Evolutionary conservation across 1,139 yeast species (phyloP).

Genomic region (Blastobotrys persicus): DNA sequence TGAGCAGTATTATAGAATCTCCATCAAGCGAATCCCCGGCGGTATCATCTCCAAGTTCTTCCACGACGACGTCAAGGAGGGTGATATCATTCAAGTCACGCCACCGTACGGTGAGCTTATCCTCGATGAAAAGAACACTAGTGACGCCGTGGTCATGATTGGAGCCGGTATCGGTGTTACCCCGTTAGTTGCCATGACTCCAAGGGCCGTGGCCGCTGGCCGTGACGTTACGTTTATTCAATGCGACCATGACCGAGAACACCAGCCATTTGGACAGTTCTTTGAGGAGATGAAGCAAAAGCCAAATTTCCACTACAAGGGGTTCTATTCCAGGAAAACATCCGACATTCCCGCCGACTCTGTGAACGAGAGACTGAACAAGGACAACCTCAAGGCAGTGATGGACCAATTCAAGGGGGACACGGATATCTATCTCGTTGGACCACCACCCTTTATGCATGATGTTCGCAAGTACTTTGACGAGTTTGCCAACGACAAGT

Average conservation of each 20-base stretch:
- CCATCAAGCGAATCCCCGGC: constrained; percentile 48
- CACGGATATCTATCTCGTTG: constrained; percentile 25
- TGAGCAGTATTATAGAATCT: constrained; percentile 47
- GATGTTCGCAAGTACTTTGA: constrained; percentile 14
- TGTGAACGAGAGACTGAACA: constrained; percentile 18
- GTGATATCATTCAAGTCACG: constrained; percentile 50
- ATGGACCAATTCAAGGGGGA: constrained; percentile 14
- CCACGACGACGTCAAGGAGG: constrained; percentile 50
- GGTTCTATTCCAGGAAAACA: constrained; percentile 21
- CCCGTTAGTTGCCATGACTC: constrained; percentile 55
- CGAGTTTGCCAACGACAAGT: constrained; percentile 12
- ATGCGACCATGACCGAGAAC: constrained; percentile 24
- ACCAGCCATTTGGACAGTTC: constrained; percentile 25
- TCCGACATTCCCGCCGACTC: constrained; percentile 14
- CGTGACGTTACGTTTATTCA: constrained; percentile 26
- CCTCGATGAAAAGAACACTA: constrained; percentile 36
- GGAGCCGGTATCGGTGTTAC: constrained; percentile 72
- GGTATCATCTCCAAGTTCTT: constrained; percentile 56
- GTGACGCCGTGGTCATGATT: constrained; percentile 45
- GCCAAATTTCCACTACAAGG: constrained; percentile 22
- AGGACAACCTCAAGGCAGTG: constrained; percentile 21
- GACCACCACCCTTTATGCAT: constrained; percentile 27
- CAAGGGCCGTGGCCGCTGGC: constrained; percentile 34
- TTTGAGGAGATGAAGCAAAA: constrained; percentile 19
- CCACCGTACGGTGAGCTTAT: constrained; percentile 62